Base-by-base conservation (phyloP, 2,329 filamentous ascomycete genomes). In the Microdochium trichocladiopsis region DNA sequence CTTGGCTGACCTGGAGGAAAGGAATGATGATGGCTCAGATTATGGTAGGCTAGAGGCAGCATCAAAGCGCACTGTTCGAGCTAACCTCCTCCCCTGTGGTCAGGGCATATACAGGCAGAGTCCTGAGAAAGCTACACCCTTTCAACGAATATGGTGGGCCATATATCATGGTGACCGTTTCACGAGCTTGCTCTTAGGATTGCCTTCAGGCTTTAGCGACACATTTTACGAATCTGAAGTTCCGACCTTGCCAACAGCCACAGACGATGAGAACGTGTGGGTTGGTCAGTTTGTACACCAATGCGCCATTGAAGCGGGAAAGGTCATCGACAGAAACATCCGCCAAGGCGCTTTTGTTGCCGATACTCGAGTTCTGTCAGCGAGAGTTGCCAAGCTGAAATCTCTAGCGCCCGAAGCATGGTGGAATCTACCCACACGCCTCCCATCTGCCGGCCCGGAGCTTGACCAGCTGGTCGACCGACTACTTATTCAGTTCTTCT, bases 121-220 rank as follows among this genome's bases (percentile, higher is more conserved):
- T 12, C 10, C 28, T 14, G 16, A 53, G 65, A 67, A 22, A 69
- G 65, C 52, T 66, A 68, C 18, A 62, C 65, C 23, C 47, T 58
- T 31, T 66, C 63, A 18, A 55, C 58, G 48, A 57, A 50, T 59
- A 2, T 63, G 61, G 61, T 51, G 25, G 28, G 23, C 53, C 18
- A 47, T 64, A 8, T 63, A 61, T 50, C 58, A 61, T n/a, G 58
- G 65, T 10, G 72, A 75, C 55, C 69, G 72, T 18, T 71, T 75
- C 57, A 56, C 69, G n/a, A 73, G 70, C 25, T 58, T 75, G 36
- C 63, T 75, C 11, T 68, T 75, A 8, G 72, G 72, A 11, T 63
- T 75, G 4, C 72, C 72, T 1, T 71, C 72, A 51, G 68, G 66
- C 25, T 66, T 73, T 37, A 60, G 53, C 54, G 70, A 74, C 53